Percentiles rank a stretch among this genome's conserved stretches.
phyloP scores from a whole-genome alignment of 75 land plant genomes.

The Chamaecyparis obtusa region DNA sequence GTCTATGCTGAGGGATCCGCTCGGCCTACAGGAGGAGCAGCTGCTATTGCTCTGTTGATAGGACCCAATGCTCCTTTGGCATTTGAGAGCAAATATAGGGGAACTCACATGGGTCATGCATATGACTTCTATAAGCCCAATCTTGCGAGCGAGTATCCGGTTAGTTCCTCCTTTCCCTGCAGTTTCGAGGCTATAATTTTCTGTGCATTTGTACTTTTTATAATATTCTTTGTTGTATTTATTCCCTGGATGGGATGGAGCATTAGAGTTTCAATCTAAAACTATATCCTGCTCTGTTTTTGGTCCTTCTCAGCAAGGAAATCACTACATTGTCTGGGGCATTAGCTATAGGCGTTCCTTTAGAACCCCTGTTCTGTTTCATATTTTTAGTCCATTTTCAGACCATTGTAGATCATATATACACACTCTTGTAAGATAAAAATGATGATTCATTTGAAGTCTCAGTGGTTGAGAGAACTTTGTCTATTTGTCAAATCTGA shows the following conservation, averaged over 20 bases:
- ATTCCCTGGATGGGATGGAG: neutral
- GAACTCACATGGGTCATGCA: constrained; percentile 88
- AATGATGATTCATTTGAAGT: neutral
- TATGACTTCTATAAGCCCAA: constrained; percentile 98
- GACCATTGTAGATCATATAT: neutral
- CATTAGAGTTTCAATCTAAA: neutral
- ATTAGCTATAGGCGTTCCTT: neutral
- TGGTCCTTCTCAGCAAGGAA: neutral
- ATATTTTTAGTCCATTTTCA: neutral
- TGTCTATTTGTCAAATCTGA: neutral
- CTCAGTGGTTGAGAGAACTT: neutral
- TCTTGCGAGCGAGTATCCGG: constrained; percentile 99
- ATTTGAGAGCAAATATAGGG: constrained; percentile 77
- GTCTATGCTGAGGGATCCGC: constrained; percentile 99
- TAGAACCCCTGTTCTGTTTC: neutral
- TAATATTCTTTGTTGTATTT: neutral
- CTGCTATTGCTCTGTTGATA: constrained; percentile 94
- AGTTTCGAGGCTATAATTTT: neutral
- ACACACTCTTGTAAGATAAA: neutral
- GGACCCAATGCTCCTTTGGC: constrained; percentile 95
- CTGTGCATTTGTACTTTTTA: neutral
- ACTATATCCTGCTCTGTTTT: neutral
- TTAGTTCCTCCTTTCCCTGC: constrained; percentile 25
- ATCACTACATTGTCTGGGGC: neutral
- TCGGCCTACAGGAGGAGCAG: constrained; percentile 97